Evolutionary conservation across 768 basidiomycete genomes (phyloP).

Genomic region (Suillus fuscotomentosus): DNA sequence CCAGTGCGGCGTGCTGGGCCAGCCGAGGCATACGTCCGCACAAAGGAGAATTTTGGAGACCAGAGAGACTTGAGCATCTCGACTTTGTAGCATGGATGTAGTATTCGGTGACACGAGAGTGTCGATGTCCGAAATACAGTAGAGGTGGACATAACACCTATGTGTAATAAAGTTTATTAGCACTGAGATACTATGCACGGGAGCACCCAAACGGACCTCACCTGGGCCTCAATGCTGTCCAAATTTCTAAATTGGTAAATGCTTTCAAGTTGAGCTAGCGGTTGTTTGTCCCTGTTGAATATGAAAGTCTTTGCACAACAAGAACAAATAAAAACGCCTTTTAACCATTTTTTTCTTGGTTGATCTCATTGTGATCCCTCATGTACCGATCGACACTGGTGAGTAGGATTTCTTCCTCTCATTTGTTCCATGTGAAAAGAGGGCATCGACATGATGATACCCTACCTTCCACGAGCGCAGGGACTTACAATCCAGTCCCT

Average conservation of each 20-base stretch:
- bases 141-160: neutral
- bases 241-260: neutral
- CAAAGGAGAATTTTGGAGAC: neutral
- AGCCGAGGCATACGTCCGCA: neutral
- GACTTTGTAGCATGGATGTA: slow-evolving; percentile 2
- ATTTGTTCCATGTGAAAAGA: neutral
- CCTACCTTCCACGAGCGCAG: slow-evolving; percentile 28
- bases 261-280: neutral
- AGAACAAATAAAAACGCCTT: slow-evolving; percentile 13
- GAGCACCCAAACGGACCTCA: neutral
- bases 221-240: neutral
- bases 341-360: slow-evolving; percentile 5
- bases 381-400: slow-evolving; percentile 9
- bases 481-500: slow-evolving; percentile 34
- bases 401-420: neutral
- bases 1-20: slow-evolving; percentile 7
- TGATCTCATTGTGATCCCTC: neutral
- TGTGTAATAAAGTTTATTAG: neutral
- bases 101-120: slow-evolving; percentile 7
- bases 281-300: slow-evolving; percentile 30
- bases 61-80: slow-evolving; percentile 6
- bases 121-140: slow-evolving; percentile 5
- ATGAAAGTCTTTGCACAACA: slow-evolving; percentile 23
- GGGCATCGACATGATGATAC: slow-evolving; percentile 27
- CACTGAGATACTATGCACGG: no score